Conservation (phyloP, 345 rosid species). For the Boechera stricta region DNA sequence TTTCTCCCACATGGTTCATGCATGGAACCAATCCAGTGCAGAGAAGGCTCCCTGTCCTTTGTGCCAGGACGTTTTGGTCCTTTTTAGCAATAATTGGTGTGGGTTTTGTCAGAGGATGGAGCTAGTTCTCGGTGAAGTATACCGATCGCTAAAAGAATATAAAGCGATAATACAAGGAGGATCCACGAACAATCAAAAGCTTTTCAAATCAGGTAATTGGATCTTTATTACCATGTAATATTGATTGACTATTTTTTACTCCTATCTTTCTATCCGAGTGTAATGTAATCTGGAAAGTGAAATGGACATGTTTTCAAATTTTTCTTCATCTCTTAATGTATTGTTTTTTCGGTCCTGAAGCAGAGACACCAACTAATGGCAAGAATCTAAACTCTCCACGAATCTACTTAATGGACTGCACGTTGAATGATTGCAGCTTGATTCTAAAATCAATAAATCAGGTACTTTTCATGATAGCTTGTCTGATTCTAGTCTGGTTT, state of each 20-base stretch:
- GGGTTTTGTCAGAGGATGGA: slow-evolving; percentile 98
- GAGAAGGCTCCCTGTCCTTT: slow-evolving; percentile 49
- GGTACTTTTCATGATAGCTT: slow-evolving; percentile 52
- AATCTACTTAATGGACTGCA: slow-evolving; percentile 88
- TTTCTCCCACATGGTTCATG: slow-evolving; percentile 64
- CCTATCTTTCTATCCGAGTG: slow-evolving; percentile 7
- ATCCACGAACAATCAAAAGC: slow-evolving; percentile 48
- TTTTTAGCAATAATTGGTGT: slow-evolving; percentile 86
- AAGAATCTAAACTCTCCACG: slow-evolving; percentile 55
- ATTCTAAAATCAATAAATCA: slow-evolving; percentile 64
- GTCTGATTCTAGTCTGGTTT: slow-evolving; percentile 14
- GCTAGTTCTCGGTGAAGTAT: slow-evolving; percentile 81
- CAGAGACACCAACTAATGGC: slow-evolving; percentile 34
- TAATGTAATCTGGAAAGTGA: not conserved
- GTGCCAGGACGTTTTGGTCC: slow-evolving; percentile 85
- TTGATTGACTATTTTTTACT: not conserved
- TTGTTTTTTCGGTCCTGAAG: slow-evolving; percentile 23
- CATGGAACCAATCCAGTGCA: slow-evolving; percentile 54
- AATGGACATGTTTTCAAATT: not conserved
- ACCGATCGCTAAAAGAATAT: slow-evolving; percentile 66
- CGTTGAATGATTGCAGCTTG: slow-evolving; percentile 85
- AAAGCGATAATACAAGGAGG: slow-evolving; percentile 50
- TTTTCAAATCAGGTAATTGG: slow-evolving; percentile 50
- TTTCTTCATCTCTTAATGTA: slow-evolving; percentile 7
- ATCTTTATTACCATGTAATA: not conserved